Conservation (phyloP, 73 alveolate genomes). For the Blepharisma japonicum region DNA sequence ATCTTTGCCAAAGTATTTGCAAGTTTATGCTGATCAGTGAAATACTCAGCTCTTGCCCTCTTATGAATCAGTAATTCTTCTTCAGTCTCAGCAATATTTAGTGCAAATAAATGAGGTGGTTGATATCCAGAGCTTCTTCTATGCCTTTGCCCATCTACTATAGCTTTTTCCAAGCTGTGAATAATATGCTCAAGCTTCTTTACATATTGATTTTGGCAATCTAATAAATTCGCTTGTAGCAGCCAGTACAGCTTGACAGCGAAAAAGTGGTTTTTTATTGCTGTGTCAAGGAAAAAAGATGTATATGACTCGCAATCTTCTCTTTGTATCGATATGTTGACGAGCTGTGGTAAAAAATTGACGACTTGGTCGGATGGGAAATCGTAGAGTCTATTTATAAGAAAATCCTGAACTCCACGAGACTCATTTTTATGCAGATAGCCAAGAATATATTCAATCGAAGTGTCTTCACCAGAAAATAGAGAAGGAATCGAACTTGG, state of each 20-base stretch:
- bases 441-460: slow-evolving; percentile 51
- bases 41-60: slow-evolving; percentile 29
- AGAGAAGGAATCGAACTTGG: neutral
- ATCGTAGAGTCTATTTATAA: slow-evolving; percentile 41
- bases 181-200: neutral
- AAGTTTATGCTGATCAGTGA: slow-evolving; percentile 54
- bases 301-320: slow-evolving; percentile 28
- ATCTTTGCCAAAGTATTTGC: slow-evolving; percentile 44
- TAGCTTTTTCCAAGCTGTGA: slow-evolving; percentile 13
- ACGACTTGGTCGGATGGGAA: slow-evolving; percentile 33
- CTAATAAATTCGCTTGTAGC: neutral
- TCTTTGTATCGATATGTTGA: slow-evolving; percentile 16
- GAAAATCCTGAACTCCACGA: slow-evolving; percentile 44
- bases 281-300: slow-evolving; percentile 42
- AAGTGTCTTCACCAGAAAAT: slow-evolving; percentile 47
- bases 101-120: too few species aligned
- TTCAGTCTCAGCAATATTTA: too few species aligned
- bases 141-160: neutral
- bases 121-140: too few species aligned
- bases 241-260: slow-evolving; percentile 39
- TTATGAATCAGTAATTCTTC: too few species aligned
- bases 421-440: slow-evolving; percentile 33
- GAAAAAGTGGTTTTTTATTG: slow-evolving; percentile 38
- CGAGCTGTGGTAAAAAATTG: slow-evolving; percentile 65
- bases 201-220: neutral